These are phyloP conservation scores for Gynandropsis gynandra DNA, from an alignment of 345 rosid genomes.

Conservation along the genomic window DNA sequence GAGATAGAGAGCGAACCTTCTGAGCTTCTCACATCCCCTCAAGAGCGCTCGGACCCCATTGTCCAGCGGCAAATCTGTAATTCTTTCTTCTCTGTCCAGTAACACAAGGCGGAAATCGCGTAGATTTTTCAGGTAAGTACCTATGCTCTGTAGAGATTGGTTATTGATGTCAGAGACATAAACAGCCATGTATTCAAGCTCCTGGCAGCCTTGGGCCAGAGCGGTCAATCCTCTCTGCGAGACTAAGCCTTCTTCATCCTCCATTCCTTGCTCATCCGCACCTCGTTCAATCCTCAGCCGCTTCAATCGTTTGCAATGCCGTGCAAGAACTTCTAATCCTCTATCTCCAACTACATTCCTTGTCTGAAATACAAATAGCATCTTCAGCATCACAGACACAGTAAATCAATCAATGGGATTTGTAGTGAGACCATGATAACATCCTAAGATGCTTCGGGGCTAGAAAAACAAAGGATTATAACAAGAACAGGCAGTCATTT, in stretches of 20 bases:
- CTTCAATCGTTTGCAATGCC: conserved; percentile 56
- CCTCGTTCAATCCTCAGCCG: conserved; percentile 93
- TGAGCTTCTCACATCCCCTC: conserved; percentile 71
- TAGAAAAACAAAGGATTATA: neutral
- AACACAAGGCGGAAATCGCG: conserved; percentile 82
- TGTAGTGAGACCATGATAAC: neutral
- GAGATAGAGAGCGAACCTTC: conserved; percentile 74
- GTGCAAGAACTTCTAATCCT: conserved; percentile 81
- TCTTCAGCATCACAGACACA: neutral
- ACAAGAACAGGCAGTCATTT: conserved; percentile 6
- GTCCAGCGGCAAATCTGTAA: conserved; percentile 87
- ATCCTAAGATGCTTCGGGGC: neutral
- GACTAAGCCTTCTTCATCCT: conserved; percentile 80
- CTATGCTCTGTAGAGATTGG: conserved; percentile 57
- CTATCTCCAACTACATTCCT: conserved; percentile 94
- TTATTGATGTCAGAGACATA: conserved; percentile 87
- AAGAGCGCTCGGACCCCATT: conserved; percentile 76
- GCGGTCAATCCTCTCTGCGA: conserved; percentile 83
- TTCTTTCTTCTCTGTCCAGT: conserved; percentile 60
- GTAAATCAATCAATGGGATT: no score
- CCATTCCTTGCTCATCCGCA: conserved; percentile 82
- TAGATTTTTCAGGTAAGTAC: conserved; percentile 58
- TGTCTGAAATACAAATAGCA: conserved; percentile 45
- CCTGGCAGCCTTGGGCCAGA: conserved; percentile 77
- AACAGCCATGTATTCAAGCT: conserved; percentile 71